Evolutionary conservation across 306 rosid species (phyloP).

Genomic region (Chamaecrista fasciculata): DNA sequence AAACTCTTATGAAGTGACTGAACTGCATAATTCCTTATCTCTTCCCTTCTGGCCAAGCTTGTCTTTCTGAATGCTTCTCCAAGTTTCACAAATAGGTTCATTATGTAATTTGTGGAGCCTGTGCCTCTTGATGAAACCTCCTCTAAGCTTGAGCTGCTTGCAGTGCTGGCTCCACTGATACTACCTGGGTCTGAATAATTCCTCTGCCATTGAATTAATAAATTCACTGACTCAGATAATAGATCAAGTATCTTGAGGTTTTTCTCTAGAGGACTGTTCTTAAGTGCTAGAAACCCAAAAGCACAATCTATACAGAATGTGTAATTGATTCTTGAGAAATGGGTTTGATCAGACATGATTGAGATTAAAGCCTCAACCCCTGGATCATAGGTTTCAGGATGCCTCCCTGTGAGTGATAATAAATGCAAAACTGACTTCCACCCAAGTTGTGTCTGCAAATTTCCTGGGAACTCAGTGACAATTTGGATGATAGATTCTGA

Average conservation of each 20-base stretch:
- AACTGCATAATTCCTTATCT: slow-evolving; percentile 84
- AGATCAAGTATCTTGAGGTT: slow-evolving; percentile 67
- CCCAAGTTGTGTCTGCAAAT: slow-evolving; percentile 65
- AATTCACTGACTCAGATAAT: slow-evolving; percentile 56
- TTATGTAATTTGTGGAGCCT: slow-evolving; percentile 44
- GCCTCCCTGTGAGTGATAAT: slow-evolving; percentile 64
- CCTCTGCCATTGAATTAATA: slow-evolving; percentile 68
- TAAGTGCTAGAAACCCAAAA: slow-evolving; percentile 68
- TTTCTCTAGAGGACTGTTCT: slow-evolving; percentile 78
- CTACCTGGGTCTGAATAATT: slow-evolving; percentile 54
- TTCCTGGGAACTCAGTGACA: slow-evolving; percentile 60
- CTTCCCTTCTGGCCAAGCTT: slow-evolving; percentile 80
- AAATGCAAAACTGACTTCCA: slow-evolving; percentile 84
- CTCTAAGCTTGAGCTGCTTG: slow-evolving; percentile 58
- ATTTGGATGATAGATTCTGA: slow-evolving; percentile 55
- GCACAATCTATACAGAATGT: slow-evolving; percentile 71
- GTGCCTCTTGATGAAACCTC: slow-evolving; percentile 43
- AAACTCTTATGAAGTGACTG: slow-evolving; percentile 62
- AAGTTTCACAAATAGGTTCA: slow-evolving; percentile 67
- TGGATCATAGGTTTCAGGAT: slow-evolving; percentile 65
- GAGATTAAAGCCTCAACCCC: slow-evolving; percentile 67
- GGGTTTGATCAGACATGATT: slow-evolving; percentile 55
- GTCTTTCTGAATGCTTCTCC: slow-evolving; percentile 78
- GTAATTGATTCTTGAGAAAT: slow-evolving; percentile 53
- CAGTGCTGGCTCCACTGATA: slow-evolving; percentile 46